A percentile compares a stretch with the other conserved stretches of the same genome.
phyloP scores from a whole-genome alignment of 1,139 yeast genomes.

The Suhomyces chickasaworum region DNA sequence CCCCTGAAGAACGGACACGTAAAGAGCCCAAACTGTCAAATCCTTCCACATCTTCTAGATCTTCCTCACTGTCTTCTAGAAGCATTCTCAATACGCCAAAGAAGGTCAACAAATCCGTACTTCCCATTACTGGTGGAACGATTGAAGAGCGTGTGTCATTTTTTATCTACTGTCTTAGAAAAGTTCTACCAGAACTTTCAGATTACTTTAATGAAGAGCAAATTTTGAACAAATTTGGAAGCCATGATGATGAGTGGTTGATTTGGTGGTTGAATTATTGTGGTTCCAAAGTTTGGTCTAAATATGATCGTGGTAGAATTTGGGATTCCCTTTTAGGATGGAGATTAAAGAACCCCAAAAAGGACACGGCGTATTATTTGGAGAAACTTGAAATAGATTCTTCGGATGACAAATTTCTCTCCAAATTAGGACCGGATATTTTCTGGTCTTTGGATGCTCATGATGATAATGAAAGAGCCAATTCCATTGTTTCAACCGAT shows the following conservation, averaged over 20 bases:
- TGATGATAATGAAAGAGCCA: slow-evolving; percentile 10
- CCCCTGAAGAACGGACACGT: slow-evolving; percentile 49
- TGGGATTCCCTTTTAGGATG: slow-evolving; percentile 90
- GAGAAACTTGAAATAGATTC: slow-evolving; percentile 33
- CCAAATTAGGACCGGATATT: slow-evolving; percentile 47
- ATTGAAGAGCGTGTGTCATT: slow-evolving; percentile 70
- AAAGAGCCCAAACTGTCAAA: slow-evolving; percentile 1
- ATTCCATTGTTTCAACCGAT: slow-evolving; percentile 6
- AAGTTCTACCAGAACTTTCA: slow-evolving; percentile 73
- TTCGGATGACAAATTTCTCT: slow-evolving; percentile 21
- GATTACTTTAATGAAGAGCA: slow-evolving; percentile 82
- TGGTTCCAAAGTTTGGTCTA: slow-evolving; percentile 87
- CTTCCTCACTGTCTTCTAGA: slow-evolving; percentile 9
- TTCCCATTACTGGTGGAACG: slow-evolving; percentile 65
- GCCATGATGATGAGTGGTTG: slow-evolving; percentile 84
- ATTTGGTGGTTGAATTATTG: slow-evolving; percentile 94
- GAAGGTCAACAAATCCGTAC: slow-evolving; percentile 37
- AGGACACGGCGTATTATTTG: slow-evolving; percentile 35
- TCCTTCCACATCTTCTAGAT: slow-evolving; percentile 5
- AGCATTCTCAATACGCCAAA: slow-evolving; percentile 7
- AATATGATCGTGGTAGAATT: slow-evolving; percentile 78
- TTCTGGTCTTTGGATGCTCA: slow-evolving; percentile 39
- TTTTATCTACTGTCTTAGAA: slow-evolving; percentile 67
- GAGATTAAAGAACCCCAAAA: slow-evolving; percentile 51
- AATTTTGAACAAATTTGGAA: slow-evolving; percentile 59